A percentile compares a stretch with the other conserved stretches of the same genome.
Conservation (phyloP, 2,329 filamentous ascomycete genomes). For the Exophiala sp. region DNA sequence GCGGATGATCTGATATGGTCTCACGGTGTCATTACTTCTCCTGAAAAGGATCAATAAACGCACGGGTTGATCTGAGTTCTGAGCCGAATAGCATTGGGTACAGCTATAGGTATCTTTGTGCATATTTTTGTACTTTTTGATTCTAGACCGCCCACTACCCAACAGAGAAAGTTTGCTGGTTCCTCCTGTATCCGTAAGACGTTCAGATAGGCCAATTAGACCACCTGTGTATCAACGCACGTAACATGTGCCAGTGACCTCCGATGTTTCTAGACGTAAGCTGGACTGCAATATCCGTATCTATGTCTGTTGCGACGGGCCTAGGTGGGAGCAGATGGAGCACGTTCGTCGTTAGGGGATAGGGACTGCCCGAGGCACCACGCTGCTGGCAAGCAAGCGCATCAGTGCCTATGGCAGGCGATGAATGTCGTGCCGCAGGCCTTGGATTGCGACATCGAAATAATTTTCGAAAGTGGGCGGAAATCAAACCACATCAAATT, state of each 20-base stretch:
- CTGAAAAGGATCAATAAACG: neutral
- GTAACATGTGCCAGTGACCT: neutral
- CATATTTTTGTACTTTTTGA: neutral
- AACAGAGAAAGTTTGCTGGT: neutral
- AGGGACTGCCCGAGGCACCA: neutral
- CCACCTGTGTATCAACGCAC: neutral
- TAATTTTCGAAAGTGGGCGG: neutral
- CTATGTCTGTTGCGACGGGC: neutral
- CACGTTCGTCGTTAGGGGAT: neutral
- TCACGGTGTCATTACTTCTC: neutral
- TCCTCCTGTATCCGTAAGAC: neutral
- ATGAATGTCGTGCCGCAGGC: neutral
- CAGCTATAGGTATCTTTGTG: neutral
- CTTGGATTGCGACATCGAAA: neutral
- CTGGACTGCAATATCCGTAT: neutral
- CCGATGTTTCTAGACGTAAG: neutral
- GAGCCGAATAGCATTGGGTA: neutral
- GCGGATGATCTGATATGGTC: neutral
- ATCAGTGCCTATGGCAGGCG: neutral
- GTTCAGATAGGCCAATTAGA: neutral
- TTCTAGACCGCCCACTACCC: neutral
- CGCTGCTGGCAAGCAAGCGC: neutral
- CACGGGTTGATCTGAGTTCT: neutral
- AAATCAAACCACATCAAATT: neutral
- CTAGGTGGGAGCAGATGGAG: neutral